Evolutionary conservation across 345 rosid species (phyloP).

Genomic region (Salix suchowensis): DNA sequence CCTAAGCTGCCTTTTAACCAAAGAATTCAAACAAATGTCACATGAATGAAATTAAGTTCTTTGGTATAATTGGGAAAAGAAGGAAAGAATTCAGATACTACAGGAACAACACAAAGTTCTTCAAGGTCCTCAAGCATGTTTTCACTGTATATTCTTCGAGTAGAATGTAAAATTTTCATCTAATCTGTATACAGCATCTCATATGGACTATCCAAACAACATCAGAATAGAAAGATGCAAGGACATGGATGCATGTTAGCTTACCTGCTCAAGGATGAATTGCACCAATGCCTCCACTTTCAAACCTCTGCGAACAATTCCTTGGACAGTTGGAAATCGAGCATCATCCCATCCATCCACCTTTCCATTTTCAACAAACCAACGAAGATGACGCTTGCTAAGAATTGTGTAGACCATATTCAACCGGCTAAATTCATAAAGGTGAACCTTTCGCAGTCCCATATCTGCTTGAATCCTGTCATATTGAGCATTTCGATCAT

Average conservation of each 20-base stretch:
- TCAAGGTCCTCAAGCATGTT: background rate
- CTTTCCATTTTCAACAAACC: conserved; percentile 85
- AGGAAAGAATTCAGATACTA: background rate
- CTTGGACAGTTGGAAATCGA: conserved; percentile 96
- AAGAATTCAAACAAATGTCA: background rate
- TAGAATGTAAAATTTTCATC: background rate
- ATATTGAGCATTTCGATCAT: conserved; percentile 89
- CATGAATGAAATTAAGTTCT: background rate
- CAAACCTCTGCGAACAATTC: conserved; percentile 87
- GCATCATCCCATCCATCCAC: conserved; percentile 99
- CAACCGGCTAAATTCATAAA: conserved; percentile 82
- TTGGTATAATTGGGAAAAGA: background rate
- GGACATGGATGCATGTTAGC: background rate
- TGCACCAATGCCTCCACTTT: conserved; percentile 85
- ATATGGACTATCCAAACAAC: background rate
- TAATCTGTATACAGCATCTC: background rate
- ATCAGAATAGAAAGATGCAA: background rate
- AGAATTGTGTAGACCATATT: conserved; percentile 89
- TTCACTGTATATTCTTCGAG: background rate
- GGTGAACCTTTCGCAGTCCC: conserved; percentile 62
- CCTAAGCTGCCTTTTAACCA: background rate
- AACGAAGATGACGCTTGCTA: conserved; percentile 87
- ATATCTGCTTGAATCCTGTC: conserved; percentile 73
- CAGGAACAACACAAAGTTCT: background rate
- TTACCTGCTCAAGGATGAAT: conserved; percentile 92